Evolutionary conservation across 495 filamentous ascomycete genomes (phyloP).

Genomic region (Penicillium subrubescens): DNA sequence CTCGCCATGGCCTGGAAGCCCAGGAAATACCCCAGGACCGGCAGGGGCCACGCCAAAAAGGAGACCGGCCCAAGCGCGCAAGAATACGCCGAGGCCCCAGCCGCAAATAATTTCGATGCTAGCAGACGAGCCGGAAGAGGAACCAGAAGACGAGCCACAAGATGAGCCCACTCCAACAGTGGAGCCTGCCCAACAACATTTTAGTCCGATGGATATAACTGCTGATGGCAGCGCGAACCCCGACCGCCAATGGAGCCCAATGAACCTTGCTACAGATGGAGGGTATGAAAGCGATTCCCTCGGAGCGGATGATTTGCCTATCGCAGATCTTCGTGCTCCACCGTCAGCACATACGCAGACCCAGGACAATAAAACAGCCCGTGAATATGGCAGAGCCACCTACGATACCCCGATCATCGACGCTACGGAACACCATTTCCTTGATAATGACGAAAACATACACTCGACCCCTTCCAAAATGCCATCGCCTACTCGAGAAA

Average conservation of each 20-base stretch:
- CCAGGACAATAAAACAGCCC: slow-evolving; percentile 3
- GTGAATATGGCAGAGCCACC: slow-evolving; percentile 25
- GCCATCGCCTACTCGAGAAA: slow-evolving; percentile 38
- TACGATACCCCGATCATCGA: slow-evolving; percentile 37
- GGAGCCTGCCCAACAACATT: neutral
- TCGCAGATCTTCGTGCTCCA: slow-evolving; percentile 24
- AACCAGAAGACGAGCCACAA: slow-evolving; percentile 19
- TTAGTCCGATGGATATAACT: slow-evolving; percentile 30
- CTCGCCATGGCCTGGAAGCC: slow-evolving; percentile 41
- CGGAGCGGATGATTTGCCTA: slow-evolving; percentile 28
- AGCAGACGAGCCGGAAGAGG: slow-evolving; percentile 18
- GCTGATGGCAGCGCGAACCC: slow-evolving; percentile 19
- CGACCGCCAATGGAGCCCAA: slow-evolving; percentile 25
- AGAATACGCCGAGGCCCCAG: slow-evolving; percentile 29
- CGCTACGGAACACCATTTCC: slow-evolving; percentile 33
- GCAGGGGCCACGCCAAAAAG: slow-evolving; percentile 28
- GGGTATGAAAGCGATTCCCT: slow-evolving; percentile 32
- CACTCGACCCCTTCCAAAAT: slow-evolving; percentile 47
- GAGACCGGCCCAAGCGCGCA: slow-evolving; percentile 44
- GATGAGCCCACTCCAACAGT: slow-evolving; percentile 18
- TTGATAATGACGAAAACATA: slow-evolving; percentile 34
- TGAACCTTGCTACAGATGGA: slow-evolving; percentile 30
- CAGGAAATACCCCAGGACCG: slow-evolving; percentile 37
- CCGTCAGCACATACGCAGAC: slow-evolving; percentile 7
- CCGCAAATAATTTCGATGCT: slow-evolving; percentile 13